These are phyloP conservation scores for Phytophthora constricta DNA, from an alignment of 352 stramenopile genomes.

Conservation along the genomic window DNA sequence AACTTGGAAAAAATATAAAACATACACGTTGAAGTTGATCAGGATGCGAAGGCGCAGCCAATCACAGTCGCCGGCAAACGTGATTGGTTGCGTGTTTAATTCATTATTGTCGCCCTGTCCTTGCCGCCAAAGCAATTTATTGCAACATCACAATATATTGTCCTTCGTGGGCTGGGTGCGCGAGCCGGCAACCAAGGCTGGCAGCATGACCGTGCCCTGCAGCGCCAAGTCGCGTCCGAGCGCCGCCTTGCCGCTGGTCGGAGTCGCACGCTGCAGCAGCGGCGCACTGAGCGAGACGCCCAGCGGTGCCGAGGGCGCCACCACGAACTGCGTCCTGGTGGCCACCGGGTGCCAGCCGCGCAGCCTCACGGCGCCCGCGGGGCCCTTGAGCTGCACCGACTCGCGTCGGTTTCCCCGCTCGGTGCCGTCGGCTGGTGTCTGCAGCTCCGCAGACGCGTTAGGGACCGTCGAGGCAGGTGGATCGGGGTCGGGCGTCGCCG, in stretches of 20 bases:
- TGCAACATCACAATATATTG: too few species aligned
- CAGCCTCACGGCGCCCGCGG: too few species aligned
- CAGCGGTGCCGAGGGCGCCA: slow-evolving; percentile 13
- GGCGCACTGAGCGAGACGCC: slow-evolving; percentile 10
- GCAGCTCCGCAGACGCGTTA: background rate
- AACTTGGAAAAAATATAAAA: too few species aligned
- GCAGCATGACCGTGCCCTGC: slow-evolving; percentile 36
- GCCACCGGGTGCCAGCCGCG: slow-evolving; percentile 50
- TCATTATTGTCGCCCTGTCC: too few species aligned
- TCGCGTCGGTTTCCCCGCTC: slow-evolving; percentile 1
- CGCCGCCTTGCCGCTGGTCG: background rate
- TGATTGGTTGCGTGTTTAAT: slow-evolving; percentile 45
- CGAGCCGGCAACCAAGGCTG: too few species aligned
- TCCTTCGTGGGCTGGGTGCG: too few species aligned
- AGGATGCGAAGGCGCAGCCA: background rate
- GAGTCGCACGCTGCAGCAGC: background rate
- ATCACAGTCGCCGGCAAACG: background rate
- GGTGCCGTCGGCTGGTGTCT: slow-evolving; percentile 4
- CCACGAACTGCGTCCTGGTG: slow-evolving; percentile 57
- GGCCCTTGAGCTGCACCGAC: too few species aligned
- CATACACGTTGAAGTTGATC: background rate
- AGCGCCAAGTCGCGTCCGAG: slow-evolving; percentile 12
- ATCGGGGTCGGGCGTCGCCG: background rate
- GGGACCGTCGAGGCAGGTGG: background rate
- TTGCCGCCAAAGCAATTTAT: too few species aligned